Conservation (phyloP, 2,329 filamentous ascomycete genomes). For the Leptographium radiaticola region DNA sequence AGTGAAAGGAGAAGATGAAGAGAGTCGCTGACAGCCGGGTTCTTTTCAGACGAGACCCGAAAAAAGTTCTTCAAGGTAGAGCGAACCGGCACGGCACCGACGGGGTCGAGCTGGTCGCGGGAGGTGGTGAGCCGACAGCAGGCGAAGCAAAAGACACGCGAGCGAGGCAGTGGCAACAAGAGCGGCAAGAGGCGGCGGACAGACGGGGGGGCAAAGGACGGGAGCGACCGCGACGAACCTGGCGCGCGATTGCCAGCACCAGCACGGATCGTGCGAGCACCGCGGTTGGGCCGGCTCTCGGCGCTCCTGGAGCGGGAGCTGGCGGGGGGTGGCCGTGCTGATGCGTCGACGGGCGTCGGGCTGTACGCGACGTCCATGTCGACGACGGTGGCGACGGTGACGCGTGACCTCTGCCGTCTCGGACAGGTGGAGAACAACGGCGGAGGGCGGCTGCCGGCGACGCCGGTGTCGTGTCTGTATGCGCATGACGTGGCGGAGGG, state of each 20-base stretch:
- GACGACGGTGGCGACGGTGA: neutral
- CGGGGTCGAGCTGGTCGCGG: conserved; percentile 39
- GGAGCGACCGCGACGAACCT: neutral
- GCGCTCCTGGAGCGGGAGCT: neutral
- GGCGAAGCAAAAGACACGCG: neutral
- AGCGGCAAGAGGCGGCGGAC: neutral
- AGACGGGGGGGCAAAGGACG: neutral
- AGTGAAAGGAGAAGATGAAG: neutral
- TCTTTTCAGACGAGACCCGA: conserved; percentile 33
- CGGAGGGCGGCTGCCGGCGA: neutral
- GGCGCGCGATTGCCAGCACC: neutral
- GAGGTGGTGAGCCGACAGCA: conserved; percentile 6
- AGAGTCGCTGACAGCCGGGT: neutral
- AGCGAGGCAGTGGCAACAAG: neutral
- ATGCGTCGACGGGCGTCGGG: no score
- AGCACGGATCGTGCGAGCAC: neutral
- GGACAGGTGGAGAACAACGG: neutral
- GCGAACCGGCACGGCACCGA: conserved; percentile 32
- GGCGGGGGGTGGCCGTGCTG: neutral
- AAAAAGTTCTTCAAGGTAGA: conserved; percentile 56
- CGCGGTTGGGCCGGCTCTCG: neutral
- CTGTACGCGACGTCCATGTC: no score
- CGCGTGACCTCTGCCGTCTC: neutral
- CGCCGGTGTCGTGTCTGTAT: conserved; percentile 5
- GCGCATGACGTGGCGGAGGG: conserved; percentile 10